phyloP scores from a whole-genome alignment of 2,329 filamentous ascomycete genomes.

The Lasiodiplodia hormozganensis region DNA sequence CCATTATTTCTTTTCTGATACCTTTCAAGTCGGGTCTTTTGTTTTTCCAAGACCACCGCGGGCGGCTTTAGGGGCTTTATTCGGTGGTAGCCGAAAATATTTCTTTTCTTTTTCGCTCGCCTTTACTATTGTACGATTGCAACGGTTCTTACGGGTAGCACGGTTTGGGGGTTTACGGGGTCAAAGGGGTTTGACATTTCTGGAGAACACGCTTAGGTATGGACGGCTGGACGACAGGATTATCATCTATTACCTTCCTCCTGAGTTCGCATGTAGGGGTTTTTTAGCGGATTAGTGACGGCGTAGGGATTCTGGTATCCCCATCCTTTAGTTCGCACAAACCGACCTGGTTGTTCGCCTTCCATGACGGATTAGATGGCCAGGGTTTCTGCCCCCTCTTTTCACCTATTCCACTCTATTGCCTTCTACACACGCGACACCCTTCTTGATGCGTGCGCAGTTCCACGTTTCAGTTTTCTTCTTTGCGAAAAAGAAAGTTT shows the following conservation, averaged over 20 bases:
- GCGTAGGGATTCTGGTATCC: not conserved
- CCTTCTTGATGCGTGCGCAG: not conserved
- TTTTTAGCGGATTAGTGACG: conserved; percentile 14
- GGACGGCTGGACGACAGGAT: conserved; percentile 17
- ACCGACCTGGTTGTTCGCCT: not conserved
- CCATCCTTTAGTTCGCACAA: not conserved
- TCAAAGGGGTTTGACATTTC: conserved; percentile 13
- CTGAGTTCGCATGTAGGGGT: conserved; percentile 5
- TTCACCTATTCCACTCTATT: not conserved
- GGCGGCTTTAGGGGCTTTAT: conserved; percentile 17
- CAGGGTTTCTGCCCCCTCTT: not conserved
- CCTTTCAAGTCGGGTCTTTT: conserved; percentile 9
- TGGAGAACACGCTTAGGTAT: conserved; percentile 8
- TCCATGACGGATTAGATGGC: not conserved
- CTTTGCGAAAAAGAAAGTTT: not conserved
- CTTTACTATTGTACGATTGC: conserved; percentile 21
- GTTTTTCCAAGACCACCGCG: conserved; percentile 14
- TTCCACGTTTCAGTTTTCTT: not conserved
- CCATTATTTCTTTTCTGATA: conserved; percentile 20
- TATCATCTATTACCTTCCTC: conserved; percentile 11
- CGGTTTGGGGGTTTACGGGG: conserved; percentile 14
- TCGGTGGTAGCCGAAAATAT: conserved; percentile 12
- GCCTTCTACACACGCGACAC: not conserved
- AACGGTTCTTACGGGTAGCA: conserved; percentile 22
- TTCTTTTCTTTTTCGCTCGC: not conserved